Base-by-base conservation (phyloP, 257 asterid species). In the Solanum phureja region DNA sequence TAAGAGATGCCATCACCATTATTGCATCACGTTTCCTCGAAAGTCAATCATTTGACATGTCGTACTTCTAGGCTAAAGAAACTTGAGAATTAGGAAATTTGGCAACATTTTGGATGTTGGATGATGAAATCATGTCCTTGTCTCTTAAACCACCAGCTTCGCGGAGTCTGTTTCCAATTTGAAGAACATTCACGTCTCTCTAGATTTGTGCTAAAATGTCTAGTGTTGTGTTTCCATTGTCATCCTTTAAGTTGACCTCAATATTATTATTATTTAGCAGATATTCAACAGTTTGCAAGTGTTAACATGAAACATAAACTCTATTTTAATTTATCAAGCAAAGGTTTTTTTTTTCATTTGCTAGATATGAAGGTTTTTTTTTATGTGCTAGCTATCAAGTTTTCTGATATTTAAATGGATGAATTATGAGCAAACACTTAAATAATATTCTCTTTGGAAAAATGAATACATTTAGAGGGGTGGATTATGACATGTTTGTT, bases 1-100 rank as follows among this genome's bases (percentile, higher is more conserved):
- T 71, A 3, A 90, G 87, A 3, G 89, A 72, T 24, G 92, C 89
- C 87, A 90, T 91, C 0, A 91, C 88, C 92, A 89, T 90, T 27
- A 90, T 12, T 7, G 89, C 82, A 16, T 84, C 35, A 9, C 56
- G 31, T 27, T 87, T 85, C 23, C 60, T 49, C 16, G 82, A 87
- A 2, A 88, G 46, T 12, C 90, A 87, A 11, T 56, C 77, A 3
- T 29, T 68, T 34, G 76, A 9, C 8, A 35, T 8, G 46, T 35
- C 87, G 5, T 76, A 10, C 21, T 58, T 64, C 3, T 68, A 4
- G 46, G 19, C 9, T 33, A 23, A 18, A 68, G n/a, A 9, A 11
- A 72, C 19, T 31, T 87, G 89, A 81, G 11, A 23, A 27, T 56
- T 69, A 86, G 52, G 19, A 86, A 23, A 16, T 35, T 72, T n/a